These are phyloP conservation scores for Perkinsus marinus DNA, from an alignment of 169 alveolate species.

Conservation along the genomic window DNA sequence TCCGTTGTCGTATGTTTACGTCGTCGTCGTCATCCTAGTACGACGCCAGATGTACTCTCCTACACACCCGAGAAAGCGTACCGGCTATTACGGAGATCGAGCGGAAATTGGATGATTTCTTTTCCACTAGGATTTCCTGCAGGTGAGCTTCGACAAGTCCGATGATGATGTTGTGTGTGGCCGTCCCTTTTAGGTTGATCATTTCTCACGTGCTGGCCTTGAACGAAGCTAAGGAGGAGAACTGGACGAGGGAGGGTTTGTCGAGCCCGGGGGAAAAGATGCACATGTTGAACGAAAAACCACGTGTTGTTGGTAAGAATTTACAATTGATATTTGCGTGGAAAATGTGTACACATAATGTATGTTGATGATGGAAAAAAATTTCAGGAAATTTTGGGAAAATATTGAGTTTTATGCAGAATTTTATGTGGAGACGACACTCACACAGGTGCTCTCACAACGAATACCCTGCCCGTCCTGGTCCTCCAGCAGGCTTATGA, in stretches of 20 bases:
- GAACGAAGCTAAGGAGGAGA: background rate
- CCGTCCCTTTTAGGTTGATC: background rate
- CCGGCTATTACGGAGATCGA: background rate
- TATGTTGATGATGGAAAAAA: no score
- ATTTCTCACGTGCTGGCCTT: background rate
- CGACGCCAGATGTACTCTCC: no score
- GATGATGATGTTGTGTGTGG: background rate
- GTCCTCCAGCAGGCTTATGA: background rate
- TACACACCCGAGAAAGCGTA: background rate
- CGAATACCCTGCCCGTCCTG: background rate
- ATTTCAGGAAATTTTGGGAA: no score
- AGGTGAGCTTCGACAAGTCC: background rate
- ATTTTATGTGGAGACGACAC: no score
- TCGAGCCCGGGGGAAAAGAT: background rate
- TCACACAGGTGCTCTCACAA: background rate
- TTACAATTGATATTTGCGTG: no score
- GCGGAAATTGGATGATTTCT: background rate
- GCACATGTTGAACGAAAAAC: background rate
- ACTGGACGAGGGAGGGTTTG: background rate
- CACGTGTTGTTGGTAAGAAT: background rate
- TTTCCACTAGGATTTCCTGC: background rate
- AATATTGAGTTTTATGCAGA: background rate
- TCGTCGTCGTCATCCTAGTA: no score
- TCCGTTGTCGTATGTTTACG: no score
- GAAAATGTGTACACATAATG: no score